Conservation (phyloP, 2,329 filamentous ascomycete species). For the Knoxdaviesia capensis region DNA sequence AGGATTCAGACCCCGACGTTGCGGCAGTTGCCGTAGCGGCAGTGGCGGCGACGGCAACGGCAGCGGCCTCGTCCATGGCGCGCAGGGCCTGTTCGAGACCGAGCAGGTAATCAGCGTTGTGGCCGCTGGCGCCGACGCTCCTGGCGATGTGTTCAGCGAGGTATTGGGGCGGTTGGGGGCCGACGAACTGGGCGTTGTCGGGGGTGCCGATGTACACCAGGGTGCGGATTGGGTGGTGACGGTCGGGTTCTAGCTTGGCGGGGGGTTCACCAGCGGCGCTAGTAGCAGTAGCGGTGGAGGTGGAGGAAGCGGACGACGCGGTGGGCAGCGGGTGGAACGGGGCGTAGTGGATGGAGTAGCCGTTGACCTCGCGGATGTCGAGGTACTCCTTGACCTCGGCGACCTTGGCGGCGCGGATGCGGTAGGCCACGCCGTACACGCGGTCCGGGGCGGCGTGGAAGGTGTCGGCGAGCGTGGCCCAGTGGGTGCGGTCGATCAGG, state of each 20-base stretch:
- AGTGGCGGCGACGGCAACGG: background rate
- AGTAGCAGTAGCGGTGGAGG: slow-evolving; percentile 5
- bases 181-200: slow-evolving; percentile 79
- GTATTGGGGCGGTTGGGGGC: slow-evolving; percentile 55
- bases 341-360: slow-evolving; percentile 84
- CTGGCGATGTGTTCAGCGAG: slow-evolving; percentile 65
- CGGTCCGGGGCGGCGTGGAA: slow-evolving; percentile 38
- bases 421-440: slow-evolving; percentile 89
- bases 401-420: slow-evolving; percentile 53
- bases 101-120: slow-evolving; percentile 78
- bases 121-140: slow-evolving; percentile 66
- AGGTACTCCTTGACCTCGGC: slow-evolving; percentile 74
- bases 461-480: slow-evolving; percentile 55
- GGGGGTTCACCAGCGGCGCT: slow-evolving; percentile 5
- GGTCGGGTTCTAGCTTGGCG: slow-evolving; percentile 9
- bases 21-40: too few species aligned
- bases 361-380: slow-evolving; percentile 92
- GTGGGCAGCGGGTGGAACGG: slow-evolving; percentile 46
- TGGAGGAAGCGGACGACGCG: slow-evolving; percentile 1
- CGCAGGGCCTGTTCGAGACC: slow-evolving; percentile 57
- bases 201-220: slow-evolving; percentile 92
- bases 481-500: slow-evolving; percentile 67
- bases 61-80: slow-evolving; percentile 21
- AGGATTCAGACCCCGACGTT: too few species aligned
- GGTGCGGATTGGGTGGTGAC: slow-evolving; percentile 21